Percentiles rank a stretch among this genome's conserved stretches.
These are phyloP conservation scores for Kuraishia capsulata DNA, from an alignment of 805 yeast genomes.

Conservation along the genomic window DNA sequence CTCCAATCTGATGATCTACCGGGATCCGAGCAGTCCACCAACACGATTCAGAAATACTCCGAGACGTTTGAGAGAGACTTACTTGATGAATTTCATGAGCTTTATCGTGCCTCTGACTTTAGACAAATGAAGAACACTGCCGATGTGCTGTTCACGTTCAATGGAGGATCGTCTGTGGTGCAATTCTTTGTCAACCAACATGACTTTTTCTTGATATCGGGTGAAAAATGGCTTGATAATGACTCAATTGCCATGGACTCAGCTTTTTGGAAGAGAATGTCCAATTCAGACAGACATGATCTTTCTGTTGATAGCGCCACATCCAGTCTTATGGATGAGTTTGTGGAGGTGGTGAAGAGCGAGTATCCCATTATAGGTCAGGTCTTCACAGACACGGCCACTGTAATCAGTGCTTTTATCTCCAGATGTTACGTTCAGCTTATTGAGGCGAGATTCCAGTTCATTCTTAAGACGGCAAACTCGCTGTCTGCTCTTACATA, in stretches of 20 bases:
- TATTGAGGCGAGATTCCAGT: conserved; percentile 45
- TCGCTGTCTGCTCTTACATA: conserved; percentile 61
- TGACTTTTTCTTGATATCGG: conserved; percentile 46
- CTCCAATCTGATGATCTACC: conserved; percentile 47
- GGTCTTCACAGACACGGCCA: conserved; percentile 62
- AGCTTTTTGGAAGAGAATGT: conserved; percentile 46
- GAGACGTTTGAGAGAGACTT: conserved; percentile 68
- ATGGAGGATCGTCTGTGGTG: conserved; percentile 66
- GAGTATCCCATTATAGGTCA: conserved; percentile 68
- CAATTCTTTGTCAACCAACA: conserved; percentile 76
- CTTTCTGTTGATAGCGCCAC: conserved; percentile 44
- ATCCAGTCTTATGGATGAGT: conserved; percentile 41
- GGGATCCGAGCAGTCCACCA: conserved; percentile 23
- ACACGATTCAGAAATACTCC: conserved; percentile 58
- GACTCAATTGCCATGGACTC: conserved; percentile 30
- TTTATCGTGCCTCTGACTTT: conserved; percentile 62
- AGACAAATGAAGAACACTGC: conserved; percentile 71
- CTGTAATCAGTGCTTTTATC: conserved; percentile 59
- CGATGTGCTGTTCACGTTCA: conserved; percentile 65
- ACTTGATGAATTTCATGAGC: conserved; percentile 60
- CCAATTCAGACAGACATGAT: conserved; percentile 47
- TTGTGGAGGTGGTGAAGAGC: conserved; percentile 49
- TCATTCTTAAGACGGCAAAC: conserved; percentile 52
- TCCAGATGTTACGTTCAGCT: conserved; percentile 74
- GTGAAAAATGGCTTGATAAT: conserved; percentile 28